Percentiles rank a stretch among this genome's conserved stretches.
Evolutionary conservation across 2,329 filamentous ascomycete genomes (phyloP).

Genomic region (Cadophora sp.): DNA sequence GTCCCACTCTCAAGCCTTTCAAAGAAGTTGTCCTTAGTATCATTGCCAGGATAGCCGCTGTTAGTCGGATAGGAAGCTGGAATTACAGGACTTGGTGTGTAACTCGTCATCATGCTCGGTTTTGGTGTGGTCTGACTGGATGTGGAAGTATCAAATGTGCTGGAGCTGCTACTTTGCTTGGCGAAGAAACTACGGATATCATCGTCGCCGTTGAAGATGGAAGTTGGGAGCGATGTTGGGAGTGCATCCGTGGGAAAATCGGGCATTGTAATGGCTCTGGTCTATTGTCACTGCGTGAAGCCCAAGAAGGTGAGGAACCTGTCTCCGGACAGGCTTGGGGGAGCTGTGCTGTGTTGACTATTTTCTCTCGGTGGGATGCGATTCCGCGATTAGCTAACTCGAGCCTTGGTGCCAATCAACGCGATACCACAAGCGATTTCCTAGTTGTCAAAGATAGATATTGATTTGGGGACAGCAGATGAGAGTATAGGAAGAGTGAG

Average conservation of each 20-base stretch:
- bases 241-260: not conserved
- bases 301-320: not conserved
- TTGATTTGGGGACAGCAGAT: not conserved
- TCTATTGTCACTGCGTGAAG: not conserved
- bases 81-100: not conserved
- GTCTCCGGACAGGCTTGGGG: constrained; percentile 1
- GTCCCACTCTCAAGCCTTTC: constrained; percentile 22
- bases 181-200: not conserved
- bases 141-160: not conserved
- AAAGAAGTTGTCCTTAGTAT: constrained; percentile 6
- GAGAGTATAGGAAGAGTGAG: not conserved
- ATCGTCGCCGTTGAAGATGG: not conserved
- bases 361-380: constrained; percentile 5
- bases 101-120: not conserved
- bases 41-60: not conserved
- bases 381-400: constrained; percentile 2
- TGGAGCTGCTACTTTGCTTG: not conserved
- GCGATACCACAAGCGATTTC: not conserved
- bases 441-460: not conserved
- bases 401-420: not conserved
- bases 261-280: constrained; percentile 1
- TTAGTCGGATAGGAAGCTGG: not conserved
- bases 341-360: not conserved
- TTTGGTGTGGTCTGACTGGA: not conserved
- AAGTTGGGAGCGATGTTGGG: not conserved